Evolutionary conservation across 1,284 basidiomycete genomes (phyloP).

Genomic region (Hortiboletus rubellus): DNA sequence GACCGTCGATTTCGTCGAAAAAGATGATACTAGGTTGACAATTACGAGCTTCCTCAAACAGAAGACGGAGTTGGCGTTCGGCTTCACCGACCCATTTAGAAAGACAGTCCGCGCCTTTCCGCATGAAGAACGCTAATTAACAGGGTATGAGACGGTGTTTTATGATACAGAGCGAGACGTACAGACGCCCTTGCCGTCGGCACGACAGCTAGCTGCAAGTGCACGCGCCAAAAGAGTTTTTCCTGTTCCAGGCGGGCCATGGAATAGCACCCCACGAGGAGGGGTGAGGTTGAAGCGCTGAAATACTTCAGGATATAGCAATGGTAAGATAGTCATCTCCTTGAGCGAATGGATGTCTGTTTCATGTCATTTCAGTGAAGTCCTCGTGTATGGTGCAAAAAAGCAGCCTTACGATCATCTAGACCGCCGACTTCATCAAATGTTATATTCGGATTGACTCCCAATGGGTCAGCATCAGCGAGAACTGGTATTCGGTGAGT

Average conservation of each 20-base stretch:
- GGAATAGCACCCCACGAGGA: constrained; percentile 96
- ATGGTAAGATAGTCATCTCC: constrained; percentile 96
- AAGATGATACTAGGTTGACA: constrained; percentile 96
- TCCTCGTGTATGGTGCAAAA: neutral
- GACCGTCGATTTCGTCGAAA: constrained; percentile 98
- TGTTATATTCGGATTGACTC: constrained; percentile 90
- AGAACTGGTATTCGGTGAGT: constrained; percentile 51
- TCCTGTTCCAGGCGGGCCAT: constrained; percentile 93
- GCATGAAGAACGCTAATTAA: constrained; percentile 93
- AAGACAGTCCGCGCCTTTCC: constrained; percentile 97
- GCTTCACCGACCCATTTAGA: constrained; percentile 99
- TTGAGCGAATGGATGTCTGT: constrained; percentile 94
- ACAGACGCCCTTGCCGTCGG: constrained; percentile 90
- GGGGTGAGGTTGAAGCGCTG: constrained; percentile 95
- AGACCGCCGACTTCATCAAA: constrained; percentile 98
- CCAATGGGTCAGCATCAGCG: constrained; percentile 97
- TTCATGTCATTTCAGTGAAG: constrained; percentile 2
- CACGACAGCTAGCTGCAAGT: constrained; percentile 90
- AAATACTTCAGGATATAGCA: constrained; percentile 97
- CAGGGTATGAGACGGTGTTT: neutral
- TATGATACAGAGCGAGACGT: constrained; percentile 31
- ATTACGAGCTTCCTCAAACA: constrained; percentile 95
- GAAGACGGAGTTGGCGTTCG: constrained; percentile 90
- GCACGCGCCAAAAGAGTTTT: constrained; percentile 94
- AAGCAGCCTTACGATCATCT: constrained; percentile 75